Conservation (phyloP, 331 rosid species). For the Erythrophleum ivorense region DNA sequence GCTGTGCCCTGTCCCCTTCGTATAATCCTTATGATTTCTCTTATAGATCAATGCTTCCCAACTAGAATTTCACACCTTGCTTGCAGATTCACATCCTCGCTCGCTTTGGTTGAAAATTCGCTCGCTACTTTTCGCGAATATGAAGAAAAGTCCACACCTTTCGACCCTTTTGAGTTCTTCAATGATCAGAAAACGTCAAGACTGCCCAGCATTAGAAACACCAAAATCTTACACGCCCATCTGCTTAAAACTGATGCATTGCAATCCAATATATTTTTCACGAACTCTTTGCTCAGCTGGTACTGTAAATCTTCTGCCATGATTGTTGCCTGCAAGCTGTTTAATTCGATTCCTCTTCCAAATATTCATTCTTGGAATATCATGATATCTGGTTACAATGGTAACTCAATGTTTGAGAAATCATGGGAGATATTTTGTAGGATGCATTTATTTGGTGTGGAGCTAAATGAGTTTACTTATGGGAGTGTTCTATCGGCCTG, state of each 20-base stretch:
- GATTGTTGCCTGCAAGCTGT: slow-evolving; percentile 61
- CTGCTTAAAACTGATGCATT: slow-evolving; percentile 48
- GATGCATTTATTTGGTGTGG: slow-evolving; percentile 55
- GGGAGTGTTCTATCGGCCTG: slow-evolving; percentile 78
- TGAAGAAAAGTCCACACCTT: slow-evolving; percentile 32
- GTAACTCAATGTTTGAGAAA: slow-evolving; percentile 44
- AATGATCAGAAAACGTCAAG: slow-evolving; percentile 45
- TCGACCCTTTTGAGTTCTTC: slow-evolving; percentile 53
- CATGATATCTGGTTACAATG: slow-evolving; percentile 67
- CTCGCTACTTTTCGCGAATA: slow-evolving; percentile 23
- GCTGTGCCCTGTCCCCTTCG: background rate
- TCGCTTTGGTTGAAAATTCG: slow-evolving; percentile 40
- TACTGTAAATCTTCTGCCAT: slow-evolving; percentile 59
- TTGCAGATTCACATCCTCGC: slow-evolving; percentile 51
- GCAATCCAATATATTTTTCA: slow-evolving; percentile 47
- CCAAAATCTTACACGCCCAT: slow-evolving; percentile 58
- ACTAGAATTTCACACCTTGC: slow-evolving; percentile 40
- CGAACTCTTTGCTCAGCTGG: slow-evolving; percentile 55
- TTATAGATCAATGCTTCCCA: slow-evolving; percentile 26
- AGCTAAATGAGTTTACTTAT: slow-evolving; percentile 66
- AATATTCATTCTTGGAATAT: slow-evolving; percentile 74
- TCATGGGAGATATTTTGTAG: slow-evolving; percentile 60
- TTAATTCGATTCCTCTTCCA: slow-evolving; percentile 54
- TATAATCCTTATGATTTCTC: slow-evolving; percentile 47
- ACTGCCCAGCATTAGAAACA: slow-evolving; percentile 30